Conservation (phyloP, 2,329 filamentous ascomycete species). For the Aspergillus chevalieri region DNA sequence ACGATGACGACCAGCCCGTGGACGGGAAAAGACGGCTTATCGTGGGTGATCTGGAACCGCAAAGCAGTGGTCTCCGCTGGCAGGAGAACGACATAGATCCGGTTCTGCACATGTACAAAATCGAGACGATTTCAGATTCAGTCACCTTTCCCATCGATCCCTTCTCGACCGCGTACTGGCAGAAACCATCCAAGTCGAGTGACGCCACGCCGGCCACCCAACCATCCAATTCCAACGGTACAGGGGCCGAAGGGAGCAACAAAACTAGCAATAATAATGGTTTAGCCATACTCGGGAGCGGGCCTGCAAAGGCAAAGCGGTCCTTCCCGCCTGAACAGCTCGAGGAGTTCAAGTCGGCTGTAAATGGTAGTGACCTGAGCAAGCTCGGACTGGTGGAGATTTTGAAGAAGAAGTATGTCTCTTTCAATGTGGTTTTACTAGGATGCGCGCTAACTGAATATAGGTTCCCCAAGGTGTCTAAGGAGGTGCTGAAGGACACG, state of each 20-base stretch:
- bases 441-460: slow-evolving; percentile 1
- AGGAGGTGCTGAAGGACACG: slow-evolving; percentile 65
- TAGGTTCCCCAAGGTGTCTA: slow-evolving; percentile 64
- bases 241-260: too few species aligned
- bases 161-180: slow-evolving; percentile 78
- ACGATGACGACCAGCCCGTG: slow-evolving; percentile 64
- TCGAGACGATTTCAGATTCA: slow-evolving; percentile 64
- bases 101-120: slow-evolving; percentile 56
- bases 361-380: slow-evolving; percentile 65
- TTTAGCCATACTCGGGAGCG: too few species aligned
- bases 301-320: slow-evolving; percentile 26
- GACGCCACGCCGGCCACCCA: slow-evolving; percentile 10
- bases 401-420: slow-evolving; percentile 58
- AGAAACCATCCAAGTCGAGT: slow-evolving; percentile 16
- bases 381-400: slow-evolving; percentile 71
- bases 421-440: too few species aligned
- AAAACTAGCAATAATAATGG: too few species aligned
- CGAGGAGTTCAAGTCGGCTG: slow-evolving; percentile 60
- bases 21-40: slow-evolving; percentile 52
- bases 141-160: slow-evolving; percentile 66
- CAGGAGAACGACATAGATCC: slow-evolving; percentile 48
- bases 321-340: slow-evolving; percentile 56
- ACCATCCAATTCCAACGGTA: slow-evolving; percentile 18
- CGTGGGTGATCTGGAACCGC: slow-evolving; percentile 65
- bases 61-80: slow-evolving; percentile 78